Base-by-base conservation (phyloP, 164 flowering plant species). In the Dillenia suffruticosa region DNA sequence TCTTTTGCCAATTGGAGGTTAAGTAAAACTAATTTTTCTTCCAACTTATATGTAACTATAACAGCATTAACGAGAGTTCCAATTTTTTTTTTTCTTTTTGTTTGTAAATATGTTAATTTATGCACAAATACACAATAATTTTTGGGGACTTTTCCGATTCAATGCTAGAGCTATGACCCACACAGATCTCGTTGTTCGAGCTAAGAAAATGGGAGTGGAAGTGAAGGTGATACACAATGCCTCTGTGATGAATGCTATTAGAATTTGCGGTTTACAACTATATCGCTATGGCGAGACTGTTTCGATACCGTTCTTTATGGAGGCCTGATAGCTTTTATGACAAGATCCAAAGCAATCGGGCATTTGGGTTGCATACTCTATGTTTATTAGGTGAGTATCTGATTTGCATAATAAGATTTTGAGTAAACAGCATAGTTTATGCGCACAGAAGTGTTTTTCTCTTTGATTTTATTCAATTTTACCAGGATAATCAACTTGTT, bases 231-330 rank as follows among this genome's bases (percentile, higher is more conserved):
- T 94, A 40, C 87, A 87, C 76, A 94, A 94, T 81, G 95, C 97
- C 26, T 91, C 99, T 6, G 91, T 94, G 22, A 89, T 94, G 91
- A 94, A 91, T 76, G 97, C 96, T 6, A 58, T 91, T 70, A 97
- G 98, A 56, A 78, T 89, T 49, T 94, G 99, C 73, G 99, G 99
- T 40, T 70, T 94, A 62, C 99, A 94, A 67, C 85, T 94, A 44
- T 94, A 91, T 57, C 93, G 84, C 49, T 94, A 84, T 74, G 99
- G 97, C n/a, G 97, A 94, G 78, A 91, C 96, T 6, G 66, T 94
- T 52, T 91, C 96, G 0, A 77, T 94, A 53, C 97, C 99, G 24
- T 94, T 91, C 74, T 91, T 94, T 55, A 94, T 94, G 97, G 99
- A 82, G 83, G 65, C 99, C 99, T 52, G 83, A 84, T 65, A 91